Base-by-base conservation (phyloP, 1,139 yeast species). In the Meyerozyma smithsonii region DNA sequence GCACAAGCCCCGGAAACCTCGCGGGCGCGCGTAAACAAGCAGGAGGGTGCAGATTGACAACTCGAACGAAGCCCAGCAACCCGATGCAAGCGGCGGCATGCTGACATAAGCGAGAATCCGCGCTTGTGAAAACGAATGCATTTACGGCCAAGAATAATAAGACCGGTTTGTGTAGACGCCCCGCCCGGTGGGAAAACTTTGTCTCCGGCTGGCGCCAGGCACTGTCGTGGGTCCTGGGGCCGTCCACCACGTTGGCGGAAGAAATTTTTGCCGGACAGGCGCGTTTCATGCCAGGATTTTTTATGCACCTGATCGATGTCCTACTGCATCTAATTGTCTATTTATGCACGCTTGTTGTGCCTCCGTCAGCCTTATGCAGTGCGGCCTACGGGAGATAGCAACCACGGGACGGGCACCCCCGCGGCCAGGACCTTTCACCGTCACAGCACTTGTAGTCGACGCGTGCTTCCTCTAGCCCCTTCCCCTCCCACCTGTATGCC, bases 271-370 rank as follows among this genome's bases (percentile, higher is more conserved):
- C 25, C 25, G 25, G n/a, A 4, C n/a, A 11, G 25, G 12, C 25
- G 25, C 25, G 25, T 23, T 23, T 23, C 25, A 23, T 12, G 25
- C 25, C 12, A 12, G 25, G 25, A 23, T 23, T 23, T 23, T 23
- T 23, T 23, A 23, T 23, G 25, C 30, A 26, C 30, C 17, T 26
- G 30, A 26, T 26, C 30, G 30, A 26, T 26, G 30, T 15, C 11
- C 30, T 26, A 26, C 30, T 26, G 30, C 17, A 26, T 26, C n/a
- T 8, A 14, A 26, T 26, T 26, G 30, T 26, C 17, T 5, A 26
- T 14, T 26, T 14, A 26, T 26, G 30, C 30, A 26, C 30, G 30
- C 15, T n/a, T 25, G 28, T 12, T 25, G 17, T 26, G 30, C 15
- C 17, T 26, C 11, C 7, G 30, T 15, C 30, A 14, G 30, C 8